A percentile compares a stretch with the other conserved stretches of the same genome.
Evolutionary conservation across 176 grass and related monocot species (phyloP).

Genomic region (Pharus latifolius): DNA sequence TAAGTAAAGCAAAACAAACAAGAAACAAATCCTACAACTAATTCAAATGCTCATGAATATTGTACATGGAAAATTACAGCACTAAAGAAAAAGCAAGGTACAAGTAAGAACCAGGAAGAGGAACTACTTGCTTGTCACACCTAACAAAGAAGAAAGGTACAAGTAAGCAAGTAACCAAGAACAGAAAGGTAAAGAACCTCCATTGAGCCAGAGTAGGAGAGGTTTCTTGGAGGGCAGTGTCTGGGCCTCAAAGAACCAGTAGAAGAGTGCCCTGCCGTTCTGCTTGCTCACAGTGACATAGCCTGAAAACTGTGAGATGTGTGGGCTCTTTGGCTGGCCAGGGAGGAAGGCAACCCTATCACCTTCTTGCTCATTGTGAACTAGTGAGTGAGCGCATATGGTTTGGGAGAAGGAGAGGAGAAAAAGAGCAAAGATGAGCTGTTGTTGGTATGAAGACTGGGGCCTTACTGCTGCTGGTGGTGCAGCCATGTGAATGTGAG

Average conservation of each 20-base stretch:
- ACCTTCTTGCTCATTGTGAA: conserved; percentile 10
- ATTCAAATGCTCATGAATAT: too few species aligned
- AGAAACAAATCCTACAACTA: too few species aligned
- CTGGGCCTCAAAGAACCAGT: conserved; percentile 92
- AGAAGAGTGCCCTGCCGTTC: conserved; percentile 53
- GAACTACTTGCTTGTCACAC: too few species aligned
- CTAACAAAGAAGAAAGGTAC: too few species aligned
- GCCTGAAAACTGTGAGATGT: conserved; percentile 42
- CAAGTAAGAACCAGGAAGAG: too few species aligned
- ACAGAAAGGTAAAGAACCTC: conserved; percentile 22
- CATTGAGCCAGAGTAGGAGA: conserved; percentile 93
- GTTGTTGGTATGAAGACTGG: not conserved
- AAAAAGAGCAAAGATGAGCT: not conserved
- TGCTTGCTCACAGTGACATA: conserved; percentile 35
- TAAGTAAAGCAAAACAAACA: too few species aligned
- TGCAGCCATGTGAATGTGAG: conserved; percentile 1
- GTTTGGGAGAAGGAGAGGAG: conserved; percentile 2
- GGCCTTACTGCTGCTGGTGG: not conserved
- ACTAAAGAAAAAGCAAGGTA: too few species aligned
- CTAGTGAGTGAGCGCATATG: not conserved
- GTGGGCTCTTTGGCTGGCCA: conserved; percentile 28
- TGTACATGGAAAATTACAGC: too few species aligned
- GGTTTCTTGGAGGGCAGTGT: conserved; percentile 30
- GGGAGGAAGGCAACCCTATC: conserved; percentile 35
- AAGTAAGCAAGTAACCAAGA: not conserved